Conservation (phyloP, 441 rosid genomes). For the Erodium moschatum region DNA sequence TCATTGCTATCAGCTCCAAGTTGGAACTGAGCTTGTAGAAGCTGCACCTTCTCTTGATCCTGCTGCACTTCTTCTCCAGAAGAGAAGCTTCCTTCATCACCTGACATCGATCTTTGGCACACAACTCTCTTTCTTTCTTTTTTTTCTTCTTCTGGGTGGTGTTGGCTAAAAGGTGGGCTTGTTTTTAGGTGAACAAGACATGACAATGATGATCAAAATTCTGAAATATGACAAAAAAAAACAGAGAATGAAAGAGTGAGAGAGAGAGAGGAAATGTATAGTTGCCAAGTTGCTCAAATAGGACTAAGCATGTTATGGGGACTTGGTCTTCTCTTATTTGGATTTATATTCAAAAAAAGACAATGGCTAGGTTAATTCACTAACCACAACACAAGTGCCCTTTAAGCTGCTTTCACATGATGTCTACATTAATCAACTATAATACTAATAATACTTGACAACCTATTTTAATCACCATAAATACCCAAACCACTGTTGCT, state of each 20-base stretch:
- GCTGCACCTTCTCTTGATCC: slow-evolving; percentile 28
- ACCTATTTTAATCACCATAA: neutral
- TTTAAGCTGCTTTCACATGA: neutral
- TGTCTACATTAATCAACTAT: neutral
- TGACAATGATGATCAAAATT: slow-evolving; percentile 21
- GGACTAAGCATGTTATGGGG: slow-evolving; percentile 24
- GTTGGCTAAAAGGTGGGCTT: slow-evolving; percentile 19
- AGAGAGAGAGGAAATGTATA: slow-evolving; percentile 22
- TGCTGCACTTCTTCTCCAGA: slow-evolving; percentile 54
- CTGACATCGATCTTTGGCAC: too few relatives aligned
- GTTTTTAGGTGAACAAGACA: slow-evolving; percentile 26
- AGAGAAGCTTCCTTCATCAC: slow-evolving; percentile 62
- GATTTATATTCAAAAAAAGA: slow-evolving; percentile 27
- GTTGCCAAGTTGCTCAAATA: neutral
- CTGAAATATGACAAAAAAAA: slow-evolving; percentile 17
- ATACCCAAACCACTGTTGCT: neutral
- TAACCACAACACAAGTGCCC: slow-evolving; percentile 9
- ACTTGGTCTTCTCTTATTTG: slow-evolving; percentile 34
- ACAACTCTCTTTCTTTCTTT: too few relatives aligned
- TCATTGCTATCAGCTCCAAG: slow-evolving; percentile 25
- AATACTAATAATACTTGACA: neutral
- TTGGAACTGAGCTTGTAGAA: slow-evolving; percentile 20
- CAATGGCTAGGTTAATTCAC: slow-evolving; percentile 6
- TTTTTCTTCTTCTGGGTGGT: slow-evolving; percentile 21
- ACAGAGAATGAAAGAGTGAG: slow-evolving; percentile 17